These are phyloP conservation scores for Cercospora nicotianae DNA, from an alignment of 2,329 filamentous ascomycete genomes.

Conservation along the genomic window DNA sequence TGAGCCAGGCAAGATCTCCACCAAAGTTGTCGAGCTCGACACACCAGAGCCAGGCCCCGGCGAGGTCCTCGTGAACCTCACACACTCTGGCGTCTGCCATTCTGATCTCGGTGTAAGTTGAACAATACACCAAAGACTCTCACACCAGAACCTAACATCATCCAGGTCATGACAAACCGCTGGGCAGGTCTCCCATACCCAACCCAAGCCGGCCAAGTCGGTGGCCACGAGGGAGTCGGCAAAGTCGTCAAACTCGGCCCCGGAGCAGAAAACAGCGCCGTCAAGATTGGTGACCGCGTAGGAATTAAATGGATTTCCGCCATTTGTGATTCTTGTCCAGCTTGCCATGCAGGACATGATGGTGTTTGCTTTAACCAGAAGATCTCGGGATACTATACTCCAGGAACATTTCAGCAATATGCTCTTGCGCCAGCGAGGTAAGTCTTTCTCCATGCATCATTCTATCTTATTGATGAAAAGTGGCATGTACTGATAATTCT, in stretches of 20 bases:
- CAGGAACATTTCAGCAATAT: slow-evolving; percentile 74
- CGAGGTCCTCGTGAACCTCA: slow-evolving; percentile 44
- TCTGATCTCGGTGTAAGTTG: slow-evolving; percentile 54
- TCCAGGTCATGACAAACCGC: slow-evolving; percentile 46
- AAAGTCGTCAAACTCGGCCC: slow-evolving; percentile 65
- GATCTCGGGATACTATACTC: slow-evolving; percentile 66
- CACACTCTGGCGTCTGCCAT: slow-evolving; percentile 66
- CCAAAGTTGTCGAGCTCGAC: slow-evolving; percentile 63
- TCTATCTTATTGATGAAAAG: neutral
- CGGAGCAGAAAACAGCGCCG: slow-evolving; percentile 54
- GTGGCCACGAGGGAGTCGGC: slow-evolving; percentile 68
- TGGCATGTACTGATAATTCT: neutral
- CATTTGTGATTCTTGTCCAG: slow-evolving; percentile 55
- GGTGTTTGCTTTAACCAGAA: slow-evolving; percentile 57
- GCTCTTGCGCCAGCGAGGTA: slow-evolving; percentile 57
- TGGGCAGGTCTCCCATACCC: slow-evolving; percentile 52
- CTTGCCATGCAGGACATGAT: slow-evolving; percentile 58
- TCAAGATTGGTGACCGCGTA: slow-evolving; percentile 67
- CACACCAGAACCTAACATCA: neutral
- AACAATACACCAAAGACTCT: neutral
- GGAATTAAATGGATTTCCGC: slow-evolving; percentile 68
- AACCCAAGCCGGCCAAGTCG: slow-evolving; percentile 62
- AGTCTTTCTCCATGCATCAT: neutral
- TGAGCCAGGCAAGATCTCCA: slow-evolving; percentile 64
- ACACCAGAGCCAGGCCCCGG: slow-evolving; percentile 64